Conservation (phyloP, 805 yeast genomes). For the Metschnikowia amazonensis region DNA sequence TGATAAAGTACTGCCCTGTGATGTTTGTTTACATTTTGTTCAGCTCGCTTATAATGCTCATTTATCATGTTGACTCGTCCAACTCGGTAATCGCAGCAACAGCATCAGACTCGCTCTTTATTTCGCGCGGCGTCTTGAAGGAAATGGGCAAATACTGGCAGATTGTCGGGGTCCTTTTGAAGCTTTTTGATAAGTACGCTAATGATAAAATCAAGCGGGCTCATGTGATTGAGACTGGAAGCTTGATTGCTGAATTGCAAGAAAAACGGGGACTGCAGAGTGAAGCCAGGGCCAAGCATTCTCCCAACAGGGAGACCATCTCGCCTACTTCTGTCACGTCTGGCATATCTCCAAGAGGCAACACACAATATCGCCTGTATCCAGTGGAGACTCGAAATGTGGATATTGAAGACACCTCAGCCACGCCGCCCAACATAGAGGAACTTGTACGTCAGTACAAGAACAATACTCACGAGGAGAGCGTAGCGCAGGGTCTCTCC, state of each 20-base stretch:
- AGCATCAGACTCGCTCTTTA: constrained; percentile 40
- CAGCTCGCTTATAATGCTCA: constrained; percentile 64
- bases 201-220: constrained; percentile 41
- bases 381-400: neutral
- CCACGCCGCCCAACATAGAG: constrained; percentile 25
- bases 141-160: constrained; percentile 39
- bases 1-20: constrained; percentile 53
- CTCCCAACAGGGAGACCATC: neutral
- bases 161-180: constrained; percentile 34
- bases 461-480: constrained; percentile 12
- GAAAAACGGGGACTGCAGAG: constrained; percentile 20
- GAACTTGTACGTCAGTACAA: constrained; percentile 34
- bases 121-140: constrained; percentile 34
- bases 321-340: constrained; percentile 4
- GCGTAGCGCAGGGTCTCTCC: neutral
- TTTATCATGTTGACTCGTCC: constrained; percentile 58
- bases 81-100: constrained; percentile 39
- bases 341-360: constrained; percentile 10
- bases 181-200: constrained; percentile 41
- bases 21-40: constrained; percentile 55
- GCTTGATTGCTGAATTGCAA: constrained; percentile 36
- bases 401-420: neutral
- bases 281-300: neutral
- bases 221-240: constrained; percentile 35
- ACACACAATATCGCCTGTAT: neutral